Evolutionary conservation across 2,329 filamentous ascomycete genomes (phyloP).

Genomic region (Fulvia fulva): DNA sequence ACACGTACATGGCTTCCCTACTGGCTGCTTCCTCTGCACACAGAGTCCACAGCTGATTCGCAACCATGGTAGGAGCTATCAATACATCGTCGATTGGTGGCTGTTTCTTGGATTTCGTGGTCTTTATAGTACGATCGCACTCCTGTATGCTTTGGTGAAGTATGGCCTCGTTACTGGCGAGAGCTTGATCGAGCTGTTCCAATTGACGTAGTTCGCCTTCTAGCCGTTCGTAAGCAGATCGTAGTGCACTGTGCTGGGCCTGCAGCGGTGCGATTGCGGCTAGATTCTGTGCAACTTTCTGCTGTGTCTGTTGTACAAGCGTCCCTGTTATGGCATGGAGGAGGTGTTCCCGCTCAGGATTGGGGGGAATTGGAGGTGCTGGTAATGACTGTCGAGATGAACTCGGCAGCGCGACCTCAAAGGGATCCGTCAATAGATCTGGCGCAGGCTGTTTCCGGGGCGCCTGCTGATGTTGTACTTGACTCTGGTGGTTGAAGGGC

Average conservation of each 20-base stretch:
- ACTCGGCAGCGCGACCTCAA: slow-evolving; percentile 56
- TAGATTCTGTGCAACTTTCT: slow-evolving; percentile 66
- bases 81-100: slow-evolving; percentile 86
- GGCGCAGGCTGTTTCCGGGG: slow-evolving; percentile 37
- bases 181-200: slow-evolving; percentile 63
- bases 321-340: slow-evolving; percentile 70
- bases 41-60: slow-evolving; percentile 83
- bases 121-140: slow-evolving; percentile 73
- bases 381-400: slow-evolving; percentile 49
- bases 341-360: slow-evolving; percentile 90
- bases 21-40: slow-evolving; percentile 85
- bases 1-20: slow-evolving; percentile 79
- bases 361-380: slow-evolving; percentile 85
- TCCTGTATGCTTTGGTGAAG: slow-evolving; percentile 72
- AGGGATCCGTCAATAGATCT: slow-evolving; percentile 61
- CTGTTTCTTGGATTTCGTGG: slow-evolving; percentile 63
- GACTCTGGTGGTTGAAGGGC: slow-evolving; percentile 18
- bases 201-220: slow-evolving; percentile 71
- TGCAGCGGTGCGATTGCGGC: slow-evolving; percentile 70
- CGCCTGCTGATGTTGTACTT: slow-evolving; percentile 12
- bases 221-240: slow-evolving; percentile 63
- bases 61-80: slow-evolving; percentile 89
- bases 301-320: slow-evolving; percentile 64
- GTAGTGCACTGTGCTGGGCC: slow-evolving; percentile 75
- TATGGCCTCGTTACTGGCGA: slow-evolving; percentile 73